Evolutionary conservation across 208 protist species (phyloP).

Genomic region (Leishmania tropica): DNA sequence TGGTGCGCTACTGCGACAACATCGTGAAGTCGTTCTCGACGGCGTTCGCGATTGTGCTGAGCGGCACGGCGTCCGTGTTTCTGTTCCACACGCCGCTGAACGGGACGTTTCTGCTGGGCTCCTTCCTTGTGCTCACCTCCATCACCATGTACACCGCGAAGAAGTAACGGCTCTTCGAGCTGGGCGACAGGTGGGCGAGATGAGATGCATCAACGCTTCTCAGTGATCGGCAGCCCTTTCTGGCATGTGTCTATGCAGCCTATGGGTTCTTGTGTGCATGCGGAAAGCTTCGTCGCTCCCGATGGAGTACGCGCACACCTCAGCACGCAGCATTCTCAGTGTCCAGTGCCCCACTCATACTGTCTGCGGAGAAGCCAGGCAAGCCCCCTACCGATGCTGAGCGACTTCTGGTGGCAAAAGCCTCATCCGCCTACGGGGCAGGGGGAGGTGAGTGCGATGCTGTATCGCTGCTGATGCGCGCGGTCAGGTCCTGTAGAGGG

Average conservation of each 20-base stretch:
- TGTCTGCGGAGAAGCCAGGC: not conserved
- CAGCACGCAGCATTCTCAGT: not conserved
- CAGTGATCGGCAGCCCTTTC: not conserved
- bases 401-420: not conserved
- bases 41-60: conserved; percentile 48
- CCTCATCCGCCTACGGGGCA: not conserved
- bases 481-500: not conserved
- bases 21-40: conserved; percentile 78
- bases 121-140: conserved; percentile 27
- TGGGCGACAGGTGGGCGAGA: not conserved
- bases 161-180: not conserved
- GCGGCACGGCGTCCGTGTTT: conserved; percentile 38
- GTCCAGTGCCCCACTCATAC: too few relatives aligned
- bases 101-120: conserved; percentile 35
- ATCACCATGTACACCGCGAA: conserved; percentile 42
- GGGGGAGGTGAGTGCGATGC: not conserved
- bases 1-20: conserved; percentile 76
- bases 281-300: not conserved
- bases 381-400: not conserved
- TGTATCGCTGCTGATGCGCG: not conserved
- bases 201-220: too few relatives aligned
- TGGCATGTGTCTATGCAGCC: not conserved
- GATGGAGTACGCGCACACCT: not conserved
- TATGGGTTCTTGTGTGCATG: not conserved
- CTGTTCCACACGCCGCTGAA: conserved; percentile 36